Percentiles rank a stretch among this genome's conserved stretches.
Evolutionary conservation across 2,329 filamentous ascomycete genomes (phyloP).

Genomic region (Geosmithia putterillii): DNA sequence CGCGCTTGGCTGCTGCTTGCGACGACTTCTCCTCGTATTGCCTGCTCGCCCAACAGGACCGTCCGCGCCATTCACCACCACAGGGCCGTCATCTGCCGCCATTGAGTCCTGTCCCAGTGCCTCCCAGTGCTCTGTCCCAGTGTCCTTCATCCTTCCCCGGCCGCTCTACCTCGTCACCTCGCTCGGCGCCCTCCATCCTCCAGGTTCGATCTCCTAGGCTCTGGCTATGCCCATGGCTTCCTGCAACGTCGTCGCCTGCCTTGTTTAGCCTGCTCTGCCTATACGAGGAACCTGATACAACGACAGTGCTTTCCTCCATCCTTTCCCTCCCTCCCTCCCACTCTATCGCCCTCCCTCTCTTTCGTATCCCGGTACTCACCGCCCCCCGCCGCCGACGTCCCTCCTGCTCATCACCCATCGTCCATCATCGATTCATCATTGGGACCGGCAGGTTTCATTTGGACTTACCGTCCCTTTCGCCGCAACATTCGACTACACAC

Average conservation of each 20-base stretch:
- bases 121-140: no score
- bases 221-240: not conserved
- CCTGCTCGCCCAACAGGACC: not conserved
- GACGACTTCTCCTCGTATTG: no score
- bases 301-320: no score
- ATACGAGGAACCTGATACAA: not conserved
- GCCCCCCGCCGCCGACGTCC: no score
- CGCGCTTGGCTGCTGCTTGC: no score
- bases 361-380: not conserved
- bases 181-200: not conserved
- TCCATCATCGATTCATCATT: not conserved
- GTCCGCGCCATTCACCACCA: not conserved
- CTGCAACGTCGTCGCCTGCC: not conserved
- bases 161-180: not conserved
- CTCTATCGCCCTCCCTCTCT: not conserved
- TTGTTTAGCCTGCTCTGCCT: not conserved
- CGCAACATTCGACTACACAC: not conserved
- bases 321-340: not conserved
- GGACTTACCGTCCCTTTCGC: not conserved
- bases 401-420: not conserved
- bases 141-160: not conserved
- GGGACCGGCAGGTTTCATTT: not conserved
- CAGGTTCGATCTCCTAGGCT: not conserved
- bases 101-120: no score
- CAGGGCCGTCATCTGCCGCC: not conserved